Conservation (phyloP, 2,329 filamentous ascomycete species). For the Trichoderma sp. region DNA sequence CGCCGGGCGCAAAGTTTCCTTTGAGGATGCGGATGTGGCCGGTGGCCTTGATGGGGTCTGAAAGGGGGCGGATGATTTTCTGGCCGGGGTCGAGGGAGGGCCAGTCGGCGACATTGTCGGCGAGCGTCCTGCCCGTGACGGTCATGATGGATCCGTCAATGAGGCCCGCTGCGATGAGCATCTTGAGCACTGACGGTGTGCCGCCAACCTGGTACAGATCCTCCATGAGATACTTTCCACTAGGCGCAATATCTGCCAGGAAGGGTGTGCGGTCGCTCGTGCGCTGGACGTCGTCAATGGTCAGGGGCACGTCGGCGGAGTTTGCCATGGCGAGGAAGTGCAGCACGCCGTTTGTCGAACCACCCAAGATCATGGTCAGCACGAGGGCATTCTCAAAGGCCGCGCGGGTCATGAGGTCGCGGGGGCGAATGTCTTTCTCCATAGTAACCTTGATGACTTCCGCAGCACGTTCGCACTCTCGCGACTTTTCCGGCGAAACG, state of each 20-base stretch:
- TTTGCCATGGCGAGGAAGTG: constrained; percentile 91
- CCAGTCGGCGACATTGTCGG: constrained; percentile 76
- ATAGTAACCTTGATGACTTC: constrained; percentile 77
- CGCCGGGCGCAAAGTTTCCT: constrained; percentile 85
- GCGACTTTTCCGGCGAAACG: constrained; percentile 73
- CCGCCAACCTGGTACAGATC: constrained; percentile 86
- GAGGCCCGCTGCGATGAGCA: constrained; percentile 73
- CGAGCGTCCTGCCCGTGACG: constrained; percentile 80
- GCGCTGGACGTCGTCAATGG: constrained; percentile 79
- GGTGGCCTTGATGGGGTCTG: constrained; percentile 72
- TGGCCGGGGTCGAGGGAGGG: constrained; percentile 78
- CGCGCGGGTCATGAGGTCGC: constrained; percentile 75
- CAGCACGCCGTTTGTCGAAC: constrained; percentile 84
- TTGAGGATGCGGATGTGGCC: constrained; percentile 87
- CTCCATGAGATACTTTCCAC: constrained; percentile 82
- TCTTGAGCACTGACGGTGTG: constrained; percentile 81
- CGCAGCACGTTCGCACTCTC: constrained; percentile 81
- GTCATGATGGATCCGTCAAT: constrained; percentile 79
- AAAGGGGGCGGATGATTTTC: constrained; percentile 80
- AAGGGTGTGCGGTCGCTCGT: constrained; percentile 82
- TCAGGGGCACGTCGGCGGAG: constrained; percentile 74
- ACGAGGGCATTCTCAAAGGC: constrained; percentile 88
- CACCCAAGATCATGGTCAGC: constrained; percentile 89
- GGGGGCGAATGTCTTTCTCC: constrained; percentile 78
- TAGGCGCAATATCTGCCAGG: constrained; percentile 82